Evolutionary conservation across 208 protist genomes (phyloP), one percentile per base, ranked within the genome.

Genomic region (Trypanosoma lewisi): DNA sequence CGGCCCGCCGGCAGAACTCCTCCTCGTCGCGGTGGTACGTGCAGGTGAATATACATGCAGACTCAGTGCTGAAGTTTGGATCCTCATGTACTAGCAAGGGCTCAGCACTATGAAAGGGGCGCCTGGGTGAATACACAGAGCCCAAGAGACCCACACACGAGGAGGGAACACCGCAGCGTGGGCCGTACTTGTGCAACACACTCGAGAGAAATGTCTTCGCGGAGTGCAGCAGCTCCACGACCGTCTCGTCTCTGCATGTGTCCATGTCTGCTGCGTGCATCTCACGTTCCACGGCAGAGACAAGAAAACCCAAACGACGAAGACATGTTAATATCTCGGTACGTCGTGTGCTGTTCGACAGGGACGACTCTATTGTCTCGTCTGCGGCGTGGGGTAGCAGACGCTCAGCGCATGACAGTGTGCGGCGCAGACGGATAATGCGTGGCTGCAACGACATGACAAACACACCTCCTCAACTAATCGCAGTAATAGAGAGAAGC

Each of bases 11-110:
- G 2, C 11, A 31, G 52, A 7, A 19, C 9, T 4, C 23, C 33
- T 63, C 58, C 31, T 63, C 45, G 2, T n/a, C n/a, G 47, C 23
- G 61, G 36, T 68, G 30, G n/a, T 36, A 42, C 8, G 19, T 6
- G 36, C 61, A 66, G 11, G 21, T 1, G 11, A 49, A 31, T 21
- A 68, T 33, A 4, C 4, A 27, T 28, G 52, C 63, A 19, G 33
- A 1, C n/a, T 59, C 63, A 23, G 39, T 34, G 8, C 27, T 17
- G 17, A 21, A n/a, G 36, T 14, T 1, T 2, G 39, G 25, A 14
- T 58, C 53, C 36, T 68, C 52, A n/a, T 68, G 63, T 11, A 68
- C 33, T 11, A 60, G n/a, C 51, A 68, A 60, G 2, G 63, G 50
- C 23, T 51, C 51, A 33, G 4, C 11, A 1, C 21, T 12, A 12